These are phyloP conservation scores for Pachysolen tannophilus DNA, from an alignment of 805 yeast species.

Conservation along the genomic window DNA sequence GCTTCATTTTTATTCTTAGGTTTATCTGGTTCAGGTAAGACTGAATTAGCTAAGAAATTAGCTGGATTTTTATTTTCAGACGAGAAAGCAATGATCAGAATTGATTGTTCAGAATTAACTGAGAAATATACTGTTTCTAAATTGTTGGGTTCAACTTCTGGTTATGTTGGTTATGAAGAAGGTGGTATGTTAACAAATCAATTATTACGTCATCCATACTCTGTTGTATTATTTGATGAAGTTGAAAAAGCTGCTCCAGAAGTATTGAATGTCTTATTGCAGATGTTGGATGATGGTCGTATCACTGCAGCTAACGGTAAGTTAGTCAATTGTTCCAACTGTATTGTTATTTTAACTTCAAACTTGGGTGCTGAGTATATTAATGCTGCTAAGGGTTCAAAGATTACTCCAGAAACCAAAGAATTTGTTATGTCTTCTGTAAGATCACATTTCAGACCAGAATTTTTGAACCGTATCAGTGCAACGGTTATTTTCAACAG, in stretches of 20 bases:
- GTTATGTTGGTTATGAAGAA: conserved; percentile 94
- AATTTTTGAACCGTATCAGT: conserved; percentile 91
- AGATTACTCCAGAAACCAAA: conserved; percentile 60
- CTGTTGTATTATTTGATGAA: conserved; percentile 94
- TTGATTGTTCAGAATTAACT: conserved; percentile 93
- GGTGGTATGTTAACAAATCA: conserved; percentile 96
- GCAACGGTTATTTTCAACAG: conserved; percentile 91
- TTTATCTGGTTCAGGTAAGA: conserved; percentile 95
- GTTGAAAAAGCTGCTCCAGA: conserved; percentile 99
- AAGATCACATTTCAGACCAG: conserved; percentile 90
- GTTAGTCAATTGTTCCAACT: conserved; percentile 84
- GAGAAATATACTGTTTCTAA: conserved; percentile 96
- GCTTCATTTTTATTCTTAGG: conserved; percentile 94
- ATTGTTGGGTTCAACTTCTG: conserved; percentile 95
- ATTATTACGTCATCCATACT: conserved; percentile 83
- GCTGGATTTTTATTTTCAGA: conserved; percentile 96
- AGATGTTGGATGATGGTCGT: conserved; percentile 94
- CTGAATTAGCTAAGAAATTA: conserved; percentile 93
- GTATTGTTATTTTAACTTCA: conserved; percentile 93
- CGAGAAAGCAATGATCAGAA: conserved; percentile 93
- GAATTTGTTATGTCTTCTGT: conserved; percentile 80
- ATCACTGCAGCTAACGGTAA: conserved; percentile 93
- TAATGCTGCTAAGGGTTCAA: conserved; percentile 51
- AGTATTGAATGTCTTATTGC: conserved; percentile 84
- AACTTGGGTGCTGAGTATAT: conserved; percentile 93